Base-by-base conservation (phyloP, 108 stramenopile species). In the Nannochloropsis salina region DNA sequence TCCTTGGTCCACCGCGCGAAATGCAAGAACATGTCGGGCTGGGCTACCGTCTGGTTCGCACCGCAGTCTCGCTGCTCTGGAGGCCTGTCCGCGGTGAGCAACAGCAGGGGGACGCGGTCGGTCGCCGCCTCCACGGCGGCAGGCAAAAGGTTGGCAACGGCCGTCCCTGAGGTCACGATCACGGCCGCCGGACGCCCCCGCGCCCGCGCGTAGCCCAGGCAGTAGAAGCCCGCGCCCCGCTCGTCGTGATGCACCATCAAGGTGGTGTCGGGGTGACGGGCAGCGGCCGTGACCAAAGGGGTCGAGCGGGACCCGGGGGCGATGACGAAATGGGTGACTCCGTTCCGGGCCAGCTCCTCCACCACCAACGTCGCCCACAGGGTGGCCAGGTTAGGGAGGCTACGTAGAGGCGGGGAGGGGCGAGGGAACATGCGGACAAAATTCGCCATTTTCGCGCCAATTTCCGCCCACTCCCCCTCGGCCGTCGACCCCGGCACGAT, bases 281-380 rank as follows among this genome's bases (percentile, higher is more conserved):
- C 92, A 44, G 94, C 89, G 21, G 95, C 95, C 47, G 93, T 92
- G 41, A 94, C 95, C 11, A 97, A 87, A 21, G 97, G 97, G 44
- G 96, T 94, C 44, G 94, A 96, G 43, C 97, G 90, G n/a, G 94
- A 94, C 9, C 97, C 97, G 6, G 97, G 97, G 84, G 95, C 95
- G 10, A 96, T 88, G 84, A 94, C 95, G 85, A 95, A 96, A 80
- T 90, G 92, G 15, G 92, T 91, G 1, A 97, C 92, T 45, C 96
- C 96, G 82, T 92, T 92, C 44, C 97, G 89, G 8, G 94, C 90
- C 31, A 96, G 90, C 87, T 97, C 97, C 90, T 97, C 97, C 9
- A 96, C 88, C 84, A 96, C 94, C 44, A 94, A 93, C 9, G 93
- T 90, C 42, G 95, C 94, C 96, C 95, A 96, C 10, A 96, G 95